Evolutionary conservation across 305 asterid species (phyloP).

Genomic region (Fraxinus baroniana): DNA sequence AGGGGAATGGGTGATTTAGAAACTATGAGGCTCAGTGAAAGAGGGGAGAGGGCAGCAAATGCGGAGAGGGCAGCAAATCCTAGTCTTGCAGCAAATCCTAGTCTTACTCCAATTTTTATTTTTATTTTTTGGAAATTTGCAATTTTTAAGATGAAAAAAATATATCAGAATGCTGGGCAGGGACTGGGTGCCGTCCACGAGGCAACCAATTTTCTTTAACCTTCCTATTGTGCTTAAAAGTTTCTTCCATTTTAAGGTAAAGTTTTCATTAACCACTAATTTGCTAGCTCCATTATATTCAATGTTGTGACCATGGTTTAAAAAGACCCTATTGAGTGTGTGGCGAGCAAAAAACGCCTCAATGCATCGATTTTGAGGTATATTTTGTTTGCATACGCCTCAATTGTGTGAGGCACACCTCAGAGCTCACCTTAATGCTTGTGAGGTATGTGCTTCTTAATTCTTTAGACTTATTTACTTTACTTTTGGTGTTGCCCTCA

Average conservation of each 20-base stretch:
- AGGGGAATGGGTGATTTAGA: neutral
- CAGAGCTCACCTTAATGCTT: neutral
- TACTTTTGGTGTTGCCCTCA: neutral
- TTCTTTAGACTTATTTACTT: neutral
- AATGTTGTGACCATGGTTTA: neutral
- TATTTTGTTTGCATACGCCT: neutral
- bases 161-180: neutral
- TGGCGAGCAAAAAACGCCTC: neutral
- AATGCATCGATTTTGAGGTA: neutral
- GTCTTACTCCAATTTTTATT: neutral
- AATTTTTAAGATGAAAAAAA: neutral
- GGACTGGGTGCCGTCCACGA: neutral
- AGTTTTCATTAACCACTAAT: neutral
- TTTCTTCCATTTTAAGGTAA: neutral
- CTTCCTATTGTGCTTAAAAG: neutral
- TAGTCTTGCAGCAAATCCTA: neutral
- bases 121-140: neutral
- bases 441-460: neutral
- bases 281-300: neutral
- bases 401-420: neutral
- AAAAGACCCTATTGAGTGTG: neutral
- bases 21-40: neutral
- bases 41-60: neutral
- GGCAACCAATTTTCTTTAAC: neutral
- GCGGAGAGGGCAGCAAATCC: too few species aligned